These are phyloP conservation scores for Crithidia expoeki DNA, from an alignment of 208 protist genomes.

Conservation along the genomic window DNA sequence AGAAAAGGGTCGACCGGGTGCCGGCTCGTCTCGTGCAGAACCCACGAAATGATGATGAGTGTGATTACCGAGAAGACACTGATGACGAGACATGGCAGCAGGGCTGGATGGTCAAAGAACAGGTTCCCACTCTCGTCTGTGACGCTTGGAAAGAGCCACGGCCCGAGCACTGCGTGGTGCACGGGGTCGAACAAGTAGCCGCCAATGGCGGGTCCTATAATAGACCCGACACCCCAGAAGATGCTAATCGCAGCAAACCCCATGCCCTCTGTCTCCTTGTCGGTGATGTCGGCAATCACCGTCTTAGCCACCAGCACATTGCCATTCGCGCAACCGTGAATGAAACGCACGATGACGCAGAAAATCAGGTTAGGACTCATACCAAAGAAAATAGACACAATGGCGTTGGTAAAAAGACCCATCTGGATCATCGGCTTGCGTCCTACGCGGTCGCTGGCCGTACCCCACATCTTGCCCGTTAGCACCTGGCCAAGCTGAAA, in stretches of 20 bases:
- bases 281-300: conserved; percentile 76
- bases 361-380: conserved; percentile 55
- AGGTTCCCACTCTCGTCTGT: conserved; percentile 33
- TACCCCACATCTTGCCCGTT: conserved; percentile 54
- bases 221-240: conserved; percentile 61
- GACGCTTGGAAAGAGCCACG: conserved; percentile 27
- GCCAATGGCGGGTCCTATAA: conserved; percentile 65
- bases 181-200: conserved; percentile 70
- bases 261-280: conserved; percentile 68
- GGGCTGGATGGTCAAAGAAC: conserved; percentile 43
- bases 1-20: conserved; percentile 50
- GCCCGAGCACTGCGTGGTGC: conserved; percentile 33
- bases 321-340: conserved; percentile 78
- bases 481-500: conserved; percentile 59
- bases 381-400: conserved; percentile 70
- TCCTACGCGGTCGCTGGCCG: conserved; percentile 47
- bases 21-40: conserved; percentile 43
- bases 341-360: conserved; percentile 62
- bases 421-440: conserved; percentile 55
- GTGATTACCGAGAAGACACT: conserved; percentile 35
- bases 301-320: conserved; percentile 82
- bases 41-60: conserved; percentile 30
- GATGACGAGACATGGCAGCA: conserved; percentile 46
- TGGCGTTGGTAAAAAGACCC: conserved; percentile 50
- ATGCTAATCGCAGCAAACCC: conserved; percentile 97